These are phyloP conservation scores for Prinsepia uniflora DNA, from an alignment of 306 rosid genomes.

Conservation along the genomic window DNA sequence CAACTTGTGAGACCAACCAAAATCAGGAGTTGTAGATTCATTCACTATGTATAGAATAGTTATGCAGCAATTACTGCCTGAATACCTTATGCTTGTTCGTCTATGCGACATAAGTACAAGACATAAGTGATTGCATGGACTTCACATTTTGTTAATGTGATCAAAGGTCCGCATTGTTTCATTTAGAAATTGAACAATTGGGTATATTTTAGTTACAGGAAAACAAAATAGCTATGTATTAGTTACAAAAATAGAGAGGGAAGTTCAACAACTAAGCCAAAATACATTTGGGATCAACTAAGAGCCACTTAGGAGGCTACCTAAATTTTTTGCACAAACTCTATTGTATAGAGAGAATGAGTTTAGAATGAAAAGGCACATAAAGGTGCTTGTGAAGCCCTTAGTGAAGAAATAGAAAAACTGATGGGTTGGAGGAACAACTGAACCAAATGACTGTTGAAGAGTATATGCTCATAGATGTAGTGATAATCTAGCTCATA, in stretches of 20 bases:
- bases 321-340: not conserved
- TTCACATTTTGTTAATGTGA: not conserved
- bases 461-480: not conserved
- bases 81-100: not conserved
- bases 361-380: not conserved
- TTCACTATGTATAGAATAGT: not conserved
- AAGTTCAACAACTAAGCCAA: not conserved
- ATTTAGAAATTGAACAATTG: not conserved
- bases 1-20: not conserved
- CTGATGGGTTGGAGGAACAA: not conserved
- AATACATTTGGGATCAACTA: not conserved
- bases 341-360: not conserved
- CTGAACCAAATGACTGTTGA: not conserved
- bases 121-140: not conserved
- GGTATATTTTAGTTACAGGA: conserved; percentile 1
- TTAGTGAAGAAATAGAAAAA: not conserved
- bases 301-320: not conserved
- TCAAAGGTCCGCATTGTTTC: not conserved
- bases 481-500: not conserved
- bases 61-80: not conserved
- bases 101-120: not conserved
- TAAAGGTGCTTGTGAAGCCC: not conserved
- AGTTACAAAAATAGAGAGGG: not conserved
- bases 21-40: not conserved
- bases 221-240: not conserved